A percentile compares a stretch with the other conserved stretches of the same genome.
These are phyloP conservation scores for Eucalyptus shirleyi DNA, from an alignment of 345 rosid genomes.

Conservation along the genomic window DNA sequence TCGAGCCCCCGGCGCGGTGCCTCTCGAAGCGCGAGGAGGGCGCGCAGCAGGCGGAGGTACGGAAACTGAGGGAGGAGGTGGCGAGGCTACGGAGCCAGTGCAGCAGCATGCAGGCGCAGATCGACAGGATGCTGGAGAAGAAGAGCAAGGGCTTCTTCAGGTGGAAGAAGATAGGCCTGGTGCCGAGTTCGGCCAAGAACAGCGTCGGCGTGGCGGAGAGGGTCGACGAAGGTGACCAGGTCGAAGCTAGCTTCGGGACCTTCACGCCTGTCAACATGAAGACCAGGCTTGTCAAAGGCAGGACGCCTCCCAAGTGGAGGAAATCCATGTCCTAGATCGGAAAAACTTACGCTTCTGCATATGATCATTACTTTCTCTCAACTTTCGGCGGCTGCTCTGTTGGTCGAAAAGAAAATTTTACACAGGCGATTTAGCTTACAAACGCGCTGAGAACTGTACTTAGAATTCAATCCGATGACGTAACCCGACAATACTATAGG, in stretches of 20 bases:
- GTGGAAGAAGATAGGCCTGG: constrained; percentile 61
- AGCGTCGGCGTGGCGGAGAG: constrained; percentile 4
- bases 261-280: constrained; percentile 54
- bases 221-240: constrained; percentile 7
- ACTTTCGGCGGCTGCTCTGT: background rate
- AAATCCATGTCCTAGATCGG: constrained; percentile 36
- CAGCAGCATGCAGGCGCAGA: constrained; percentile 38
- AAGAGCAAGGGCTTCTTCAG: constrained; percentile 56
- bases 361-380: background rate
- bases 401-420: background rate
- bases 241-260: constrained; percentile 14
- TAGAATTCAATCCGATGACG: background rate
- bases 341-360: background rate
- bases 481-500: background rate
- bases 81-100: constrained; percentile 48
- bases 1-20: constrained; percentile 36
- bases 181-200: constrained; percentile 33
- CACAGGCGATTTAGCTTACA: background rate
- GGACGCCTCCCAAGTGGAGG: constrained; percentile 52
- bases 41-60: constrained; percentile 51
- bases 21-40: constrained; percentile 57
- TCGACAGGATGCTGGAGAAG: constrained; percentile 57
- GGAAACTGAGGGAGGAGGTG: constrained; percentile 56
- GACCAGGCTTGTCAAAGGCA: constrained; percentile 41
- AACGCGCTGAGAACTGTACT: background rate